phyloP scores from a whole-genome alignment of 2,329 filamentous ascomycete genomes.

The Fusarium pseudoanthophilum region DNA sequence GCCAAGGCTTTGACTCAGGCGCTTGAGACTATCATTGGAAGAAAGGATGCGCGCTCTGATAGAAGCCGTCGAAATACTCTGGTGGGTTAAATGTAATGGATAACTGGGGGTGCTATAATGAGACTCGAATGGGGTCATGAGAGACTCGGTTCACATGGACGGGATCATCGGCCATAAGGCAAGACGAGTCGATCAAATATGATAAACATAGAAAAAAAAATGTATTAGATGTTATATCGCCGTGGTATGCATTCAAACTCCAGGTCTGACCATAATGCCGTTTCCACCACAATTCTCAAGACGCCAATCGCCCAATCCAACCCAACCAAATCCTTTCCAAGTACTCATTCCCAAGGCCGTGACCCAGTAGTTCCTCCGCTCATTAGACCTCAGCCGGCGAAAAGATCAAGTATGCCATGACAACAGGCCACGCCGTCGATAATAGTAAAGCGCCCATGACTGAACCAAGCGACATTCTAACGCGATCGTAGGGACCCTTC shows the following conservation, averaged over 20 bases:
- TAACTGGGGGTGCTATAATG: background rate
- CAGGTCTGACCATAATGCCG: slow-evolving; percentile 27
- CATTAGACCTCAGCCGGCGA: slow-evolving; percentile 18
- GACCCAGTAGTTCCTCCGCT: background rate
- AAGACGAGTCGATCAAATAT: background rate
- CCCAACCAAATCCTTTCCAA: slow-evolving; percentile 1
- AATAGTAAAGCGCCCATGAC: slow-evolving; percentile 49
- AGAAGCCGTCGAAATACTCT: slow-evolving; percentile 59
- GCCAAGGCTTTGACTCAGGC: slow-evolving; percentile 77
- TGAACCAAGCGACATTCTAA: slow-evolving; percentile 42
- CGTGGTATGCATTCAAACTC: slow-evolving; percentile 35
- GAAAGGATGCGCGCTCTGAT: slow-evolving; percentile 51
- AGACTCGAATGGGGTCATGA: background rate
- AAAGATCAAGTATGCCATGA: slow-evolving; percentile 49
- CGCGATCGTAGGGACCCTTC: slow-evolving; percentile 52
- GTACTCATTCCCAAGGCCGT: background rate
- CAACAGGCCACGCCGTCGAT: slow-evolving; percentile 52
- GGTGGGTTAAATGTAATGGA: slow-evolving; percentile 42
- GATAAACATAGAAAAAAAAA: slow-evolving; percentile 10
- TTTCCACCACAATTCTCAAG: slow-evolving; percentile 17
- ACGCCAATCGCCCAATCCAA: slow-evolving; percentile 16
- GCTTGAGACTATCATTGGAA: slow-evolving; percentile 80
- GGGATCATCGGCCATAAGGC: background rate
- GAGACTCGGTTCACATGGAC: background rate
- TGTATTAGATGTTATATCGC: slow-evolving; percentile 37